phyloP scores from a whole-genome alignment of 192 early-diverging fungal genomes.

The Phlyctochytrium planicorne region DNA sequence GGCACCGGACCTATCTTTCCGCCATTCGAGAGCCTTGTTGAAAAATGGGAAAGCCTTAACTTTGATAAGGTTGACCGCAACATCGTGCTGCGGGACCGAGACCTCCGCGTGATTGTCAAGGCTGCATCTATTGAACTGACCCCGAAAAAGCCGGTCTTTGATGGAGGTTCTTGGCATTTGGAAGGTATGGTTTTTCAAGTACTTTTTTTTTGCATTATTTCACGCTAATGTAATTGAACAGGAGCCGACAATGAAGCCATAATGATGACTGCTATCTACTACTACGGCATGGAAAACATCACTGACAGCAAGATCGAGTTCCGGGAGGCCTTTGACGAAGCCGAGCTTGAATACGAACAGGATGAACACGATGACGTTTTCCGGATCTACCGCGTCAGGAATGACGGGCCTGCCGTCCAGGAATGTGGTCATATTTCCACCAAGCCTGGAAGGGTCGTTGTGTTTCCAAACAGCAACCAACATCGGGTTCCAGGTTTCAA shows the following conservation, averaged over 20 bases:
- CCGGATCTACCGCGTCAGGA: neutral
- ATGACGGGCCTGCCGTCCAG: neutral
- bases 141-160: constrained; percentile 59
- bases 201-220: no score
- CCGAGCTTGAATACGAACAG: constrained; percentile 28
- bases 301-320: constrained; percentile 59
- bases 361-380: neutral
- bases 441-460: constrained; percentile 56
- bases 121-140: constrained; percentile 67
- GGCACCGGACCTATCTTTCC: neutral
- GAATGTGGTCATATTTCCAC: neutral
- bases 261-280: constrained; percentile 70
- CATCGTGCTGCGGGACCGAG: constrained; percentile 33
- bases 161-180: constrained; percentile 65
- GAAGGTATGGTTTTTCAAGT: no score
- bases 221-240: no score
- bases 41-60: neutral
- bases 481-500: constrained; percentile 64
- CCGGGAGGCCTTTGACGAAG: constrained; percentile 28
- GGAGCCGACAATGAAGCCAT: constrained; percentile 65
- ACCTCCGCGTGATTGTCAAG: constrained; percentile 68
- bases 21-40: neutral
- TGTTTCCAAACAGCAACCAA: constrained; percentile 73
- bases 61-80: neutral
- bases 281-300: constrained; percentile 71